phyloP scores from a whole-genome alignment of 805 yeast species.

The Ogataea naganishii region DNA sequence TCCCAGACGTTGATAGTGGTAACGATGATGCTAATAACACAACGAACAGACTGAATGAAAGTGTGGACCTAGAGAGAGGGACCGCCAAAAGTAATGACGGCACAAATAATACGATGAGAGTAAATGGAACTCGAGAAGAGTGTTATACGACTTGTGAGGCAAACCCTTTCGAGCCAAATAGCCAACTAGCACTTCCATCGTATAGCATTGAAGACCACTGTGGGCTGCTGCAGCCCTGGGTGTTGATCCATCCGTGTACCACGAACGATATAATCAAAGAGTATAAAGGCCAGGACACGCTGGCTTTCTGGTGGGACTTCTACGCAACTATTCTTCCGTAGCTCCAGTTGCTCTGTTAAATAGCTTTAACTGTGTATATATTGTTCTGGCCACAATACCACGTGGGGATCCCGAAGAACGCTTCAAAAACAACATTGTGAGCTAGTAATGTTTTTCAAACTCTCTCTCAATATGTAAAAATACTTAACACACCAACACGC shows the following conservation, averaged over 20 bases:
- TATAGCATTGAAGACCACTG: slow-evolving; percentile 7
- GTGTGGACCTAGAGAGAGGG: slow-evolving; percentile 1
- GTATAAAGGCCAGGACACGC: slow-evolving; percentile 10
- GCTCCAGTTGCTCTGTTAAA: too few species aligned
- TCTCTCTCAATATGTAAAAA: too few species aligned
- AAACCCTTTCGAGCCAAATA: neutral
- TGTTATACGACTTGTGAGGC: slow-evolving; percentile 1
- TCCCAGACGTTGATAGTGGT: neutral
- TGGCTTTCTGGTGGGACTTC: slow-evolving; percentile 22
- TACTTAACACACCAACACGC: too few species aligned
- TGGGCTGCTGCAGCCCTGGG: slow-evolving; percentile 7
- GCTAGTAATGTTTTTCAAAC: too few species aligned
- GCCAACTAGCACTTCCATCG: neutral
- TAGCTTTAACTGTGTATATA: slow-evolving; percentile 7
- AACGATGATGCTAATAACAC: neutral
- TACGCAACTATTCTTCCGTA: slow-evolving; percentile 6
- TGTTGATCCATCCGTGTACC: slow-evolving; percentile 34
- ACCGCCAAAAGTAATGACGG: too few species aligned
- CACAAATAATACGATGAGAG: too few species aligned
- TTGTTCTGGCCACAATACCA: slow-evolving; percentile 3
- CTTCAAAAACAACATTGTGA: too few species aligned
- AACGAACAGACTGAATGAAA: slow-evolving; percentile 1
- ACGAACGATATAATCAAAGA: slow-evolving; percentile 20
- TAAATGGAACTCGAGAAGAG: slow-evolving; percentile 1
- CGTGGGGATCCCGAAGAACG: too few species aligned